A percentile compares a stretch with the other conserved stretches of the same genome.
Evolutionary conservation across 2,329 filamentous ascomycete species (phyloP).

Genomic region (Leptodontidium sp.): DNA sequence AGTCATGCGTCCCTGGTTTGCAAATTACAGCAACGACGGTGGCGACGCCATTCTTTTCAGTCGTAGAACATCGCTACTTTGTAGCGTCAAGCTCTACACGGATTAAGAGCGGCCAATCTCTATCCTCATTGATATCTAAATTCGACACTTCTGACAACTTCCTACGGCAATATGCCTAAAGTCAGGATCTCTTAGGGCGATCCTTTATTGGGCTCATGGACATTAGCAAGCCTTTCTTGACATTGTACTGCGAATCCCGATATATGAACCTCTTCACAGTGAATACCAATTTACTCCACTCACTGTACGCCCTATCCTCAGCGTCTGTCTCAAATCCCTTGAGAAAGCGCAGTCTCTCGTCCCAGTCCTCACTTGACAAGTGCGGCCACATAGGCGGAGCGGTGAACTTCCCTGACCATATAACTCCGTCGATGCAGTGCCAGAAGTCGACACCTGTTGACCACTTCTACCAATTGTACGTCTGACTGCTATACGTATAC

Average conservation of each 20-base stretch:
- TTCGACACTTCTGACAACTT: not conserved
- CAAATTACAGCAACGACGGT: too few relatives aligned
- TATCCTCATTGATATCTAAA: slow-evolving; percentile 20
- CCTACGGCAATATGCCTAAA: not conserved
- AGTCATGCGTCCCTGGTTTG: too few relatives aligned
- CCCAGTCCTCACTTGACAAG: not conserved
- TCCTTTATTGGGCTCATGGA: not conserved
- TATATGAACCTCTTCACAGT: not conserved
- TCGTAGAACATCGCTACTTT: too few relatives aligned
- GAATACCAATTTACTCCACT: not conserved
- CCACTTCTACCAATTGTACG: slow-evolving; percentile 9
- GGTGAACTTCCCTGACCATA: too few relatives aligned
- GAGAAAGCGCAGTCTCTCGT: not conserved
- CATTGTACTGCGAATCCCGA: not conserved
- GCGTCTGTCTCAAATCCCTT: not conserved
- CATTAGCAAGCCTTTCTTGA: not conserved
- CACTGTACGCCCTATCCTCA: not conserved
- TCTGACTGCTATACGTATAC: not conserved
- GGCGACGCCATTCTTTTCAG: too few relatives aligned
- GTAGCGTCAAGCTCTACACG: too few relatives aligned
- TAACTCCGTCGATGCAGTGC: too few relatives aligned
- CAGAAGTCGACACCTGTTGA: not conserved
- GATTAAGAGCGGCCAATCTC: not conserved
- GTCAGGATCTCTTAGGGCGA: too few relatives aligned
- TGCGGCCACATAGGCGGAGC: not conserved